These are phyloP conservation scores for Picea sitchensis DNA, from an alignment of 75 land plant genomes.

Conservation along the genomic window DNA sequence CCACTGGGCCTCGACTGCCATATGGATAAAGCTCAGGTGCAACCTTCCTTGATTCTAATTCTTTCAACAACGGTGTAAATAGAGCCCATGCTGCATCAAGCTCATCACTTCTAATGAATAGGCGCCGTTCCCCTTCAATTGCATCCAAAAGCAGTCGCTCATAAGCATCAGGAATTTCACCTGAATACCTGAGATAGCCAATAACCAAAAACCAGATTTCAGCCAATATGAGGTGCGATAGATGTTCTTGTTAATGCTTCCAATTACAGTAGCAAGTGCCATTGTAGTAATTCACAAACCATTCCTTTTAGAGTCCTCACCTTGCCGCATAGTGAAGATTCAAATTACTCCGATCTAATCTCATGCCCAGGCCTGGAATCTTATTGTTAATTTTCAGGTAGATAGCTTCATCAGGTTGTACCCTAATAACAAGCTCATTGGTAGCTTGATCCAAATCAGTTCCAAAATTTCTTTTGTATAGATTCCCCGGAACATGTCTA, in stretches of 20 bases:
- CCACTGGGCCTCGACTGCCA: conserved; percentile 91
- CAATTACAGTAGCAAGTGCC: background rate
- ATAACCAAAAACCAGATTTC: background rate
- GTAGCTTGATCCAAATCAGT: conserved; percentile 88
- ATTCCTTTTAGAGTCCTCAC: conserved; percentile 24
- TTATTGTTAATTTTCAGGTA: conserved; percentile 98
- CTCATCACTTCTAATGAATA: conserved; percentile 91
- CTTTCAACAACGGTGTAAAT: conserved; percentile 89
- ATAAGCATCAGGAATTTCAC: conserved; percentile 92
- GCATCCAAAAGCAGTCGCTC: conserved; percentile 93
- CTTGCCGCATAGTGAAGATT: conserved; percentile 87
- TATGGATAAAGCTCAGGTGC: conserved; percentile 89
- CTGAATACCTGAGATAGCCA: conserved; percentile 53
- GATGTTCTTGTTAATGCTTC: background rate
- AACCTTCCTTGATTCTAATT: conserved; percentile 70
- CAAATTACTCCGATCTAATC: conserved; percentile 86
- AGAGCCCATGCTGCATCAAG: conserved; percentile 91
- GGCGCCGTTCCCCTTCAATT: conserved; percentile 85
- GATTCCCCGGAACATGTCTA: conserved; percentile 91
- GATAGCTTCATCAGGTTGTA: conserved; percentile 97
- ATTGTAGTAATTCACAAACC: background rate
- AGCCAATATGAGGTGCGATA: conserved; percentile 1
- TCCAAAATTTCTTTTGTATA: conserved; percentile 79
- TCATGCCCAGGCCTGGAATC: conserved; percentile 93
- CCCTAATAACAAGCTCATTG: conserved; percentile 90